Evolutionary conservation across 2,329 filamentous ascomycete genomes (phyloP).

Genomic region (Hortaea werneckii): DNA sequence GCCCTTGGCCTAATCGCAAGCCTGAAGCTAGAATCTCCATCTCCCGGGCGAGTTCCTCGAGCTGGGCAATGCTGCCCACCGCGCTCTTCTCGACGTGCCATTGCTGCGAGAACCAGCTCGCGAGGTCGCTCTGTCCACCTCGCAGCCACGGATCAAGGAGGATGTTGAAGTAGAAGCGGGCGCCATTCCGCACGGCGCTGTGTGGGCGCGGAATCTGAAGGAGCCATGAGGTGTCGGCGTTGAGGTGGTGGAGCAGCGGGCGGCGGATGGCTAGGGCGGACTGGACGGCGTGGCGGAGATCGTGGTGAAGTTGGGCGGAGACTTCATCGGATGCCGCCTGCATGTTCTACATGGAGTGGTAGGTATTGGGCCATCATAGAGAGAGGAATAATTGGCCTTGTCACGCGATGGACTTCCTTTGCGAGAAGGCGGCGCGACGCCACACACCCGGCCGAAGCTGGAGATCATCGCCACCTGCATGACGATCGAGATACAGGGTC

Average conservation of each 20-base stretch:
- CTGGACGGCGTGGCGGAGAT: slow-evolving; percentile 32
- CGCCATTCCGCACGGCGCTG: slow-evolving; percentile 30
- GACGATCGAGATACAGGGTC: no score
- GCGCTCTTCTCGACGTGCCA: slow-evolving; percentile 48
- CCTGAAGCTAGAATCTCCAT: slow-evolving; percentile 34
- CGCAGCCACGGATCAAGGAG: slow-evolving; percentile 57
- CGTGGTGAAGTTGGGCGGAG: slow-evolving; percentile 32
- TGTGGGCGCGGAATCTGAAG: slow-evolving; percentile 51
- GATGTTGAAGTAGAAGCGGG: slow-evolving; percentile 50
- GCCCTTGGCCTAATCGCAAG: slow-evolving; percentile 12
- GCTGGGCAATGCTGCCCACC: slow-evolving; percentile 44
- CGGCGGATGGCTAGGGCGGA: slow-evolving; percentile 33
- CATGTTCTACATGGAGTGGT: neutral
- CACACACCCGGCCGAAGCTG: no score
- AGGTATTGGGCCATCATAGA: slow-evolving; percentile 4
- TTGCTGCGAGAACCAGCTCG: slow-evolving; percentile 55
- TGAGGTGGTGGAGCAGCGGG: slow-evolving; percentile 53
- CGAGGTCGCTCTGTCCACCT: slow-evolving; percentile 53
- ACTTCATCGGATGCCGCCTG: slow-evolving; percentile 15
- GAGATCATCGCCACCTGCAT: no score
- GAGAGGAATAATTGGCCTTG: no score
- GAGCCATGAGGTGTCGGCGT: slow-evolving; percentile 58
- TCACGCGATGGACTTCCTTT: no score
- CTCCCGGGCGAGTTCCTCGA: slow-evolving; percentile 43
- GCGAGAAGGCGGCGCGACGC: no score